phyloP scores from a whole-genome alignment of 805 yeast genomes.

The Starmerella tilneyi region DNA sequence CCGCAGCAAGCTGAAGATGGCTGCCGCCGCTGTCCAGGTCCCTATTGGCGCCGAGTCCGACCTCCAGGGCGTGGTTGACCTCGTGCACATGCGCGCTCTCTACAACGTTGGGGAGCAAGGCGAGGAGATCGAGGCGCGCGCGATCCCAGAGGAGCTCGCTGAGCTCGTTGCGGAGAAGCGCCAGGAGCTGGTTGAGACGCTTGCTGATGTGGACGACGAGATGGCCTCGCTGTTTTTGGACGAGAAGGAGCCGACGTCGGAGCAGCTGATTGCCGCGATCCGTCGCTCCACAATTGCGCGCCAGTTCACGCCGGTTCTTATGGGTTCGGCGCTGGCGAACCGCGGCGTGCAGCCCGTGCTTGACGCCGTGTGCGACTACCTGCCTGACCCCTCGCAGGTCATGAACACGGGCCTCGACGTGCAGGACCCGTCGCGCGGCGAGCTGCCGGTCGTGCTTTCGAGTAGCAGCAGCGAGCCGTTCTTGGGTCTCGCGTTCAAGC shows the following conservation, averaged over 20 bases:
- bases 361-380: slow-evolving; percentile 89
- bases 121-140: slow-evolving; percentile 54
- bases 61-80: slow-evolving; percentile 80
- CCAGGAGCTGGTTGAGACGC: slow-evolving; percentile 71
- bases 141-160: slow-evolving; percentile 67
- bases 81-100: slow-evolving; percentile 74
- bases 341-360: slow-evolving; percentile 90
- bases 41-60: slow-evolving; percentile 91
- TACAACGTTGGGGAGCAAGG: slow-evolving; percentile 79
- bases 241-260: slow-evolving; percentile 75
- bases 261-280: slow-evolving; percentile 79
- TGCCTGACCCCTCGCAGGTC: slow-evolving; percentile 92
- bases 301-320: slow-evolving; percentile 95
- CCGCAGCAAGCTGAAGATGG: slow-evolving; percentile 72
- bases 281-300: slow-evolving; percentile 92
- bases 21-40: slow-evolving; percentile 96
- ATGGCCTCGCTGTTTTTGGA: slow-evolving; percentile 88
- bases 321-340: slow-evolving; percentile 98
- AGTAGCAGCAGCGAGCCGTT: slow-evolving; percentile 72
- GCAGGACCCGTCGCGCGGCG: slow-evolving; percentile 40
- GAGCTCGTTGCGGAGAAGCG: slow-evolving; percentile 87
- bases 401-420: slow-evolving; percentile 78
- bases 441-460: slow-evolving; percentile 57
- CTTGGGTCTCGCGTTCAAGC: slow-evolving; percentile 95
- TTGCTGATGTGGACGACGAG: slow-evolving; percentile 97